phyloP scores from a whole-genome alignment of 306 rosid species.

The Mimosa bimucronata region DNA sequence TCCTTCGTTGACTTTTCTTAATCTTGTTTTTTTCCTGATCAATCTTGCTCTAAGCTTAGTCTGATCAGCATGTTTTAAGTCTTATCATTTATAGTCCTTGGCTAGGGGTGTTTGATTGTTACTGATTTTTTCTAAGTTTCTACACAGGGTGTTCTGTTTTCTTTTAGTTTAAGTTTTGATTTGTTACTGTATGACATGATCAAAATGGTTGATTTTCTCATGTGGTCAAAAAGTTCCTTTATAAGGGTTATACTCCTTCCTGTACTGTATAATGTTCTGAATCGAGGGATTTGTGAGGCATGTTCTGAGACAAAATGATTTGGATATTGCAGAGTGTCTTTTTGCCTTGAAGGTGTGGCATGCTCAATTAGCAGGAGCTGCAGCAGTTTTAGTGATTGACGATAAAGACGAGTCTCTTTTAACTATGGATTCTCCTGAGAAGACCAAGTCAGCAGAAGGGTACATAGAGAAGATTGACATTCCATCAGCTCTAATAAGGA shows the following conservation, averaged over 20 bases:
- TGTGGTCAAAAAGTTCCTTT: background rate
- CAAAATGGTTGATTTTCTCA: slow-evolving; percentile 7
- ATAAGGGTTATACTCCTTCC: background rate
- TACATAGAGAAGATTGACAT: slow-evolving; percentile 72
- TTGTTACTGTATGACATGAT: background rate
- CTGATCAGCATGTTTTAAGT: background rate
- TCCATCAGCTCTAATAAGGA: slow-evolving; percentile 79
- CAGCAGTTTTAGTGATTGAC: slow-evolving; percentile 84
- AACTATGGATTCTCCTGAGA: slow-evolving; percentile 88
- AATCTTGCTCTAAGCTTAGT: background rate
- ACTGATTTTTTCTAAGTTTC: too few relatives aligned
- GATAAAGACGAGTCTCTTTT: slow-evolving; percentile 64
- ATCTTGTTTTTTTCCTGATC: background rate
- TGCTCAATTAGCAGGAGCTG: slow-evolving; percentile 91
- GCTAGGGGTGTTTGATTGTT: slow-evolving; percentile 1
- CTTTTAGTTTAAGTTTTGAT: background rate
- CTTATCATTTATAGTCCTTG: background rate
- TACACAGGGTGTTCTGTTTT: background rate
- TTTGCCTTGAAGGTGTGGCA: slow-evolving; percentile 95
- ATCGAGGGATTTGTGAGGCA: slow-evolving; percentile 16
- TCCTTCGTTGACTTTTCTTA: slow-evolving; percentile 29
- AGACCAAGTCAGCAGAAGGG: slow-evolving; percentile 62
- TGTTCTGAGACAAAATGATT: slow-evolving; percentile 25
- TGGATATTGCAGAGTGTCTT: slow-evolving; percentile 66
- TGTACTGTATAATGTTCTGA: background rate